A percentile compares a stretch with the other conserved stretches of the same genome.
phyloP scores from a whole-genome alignment of 345 rosid species.

The Salix udensis region DNA sequence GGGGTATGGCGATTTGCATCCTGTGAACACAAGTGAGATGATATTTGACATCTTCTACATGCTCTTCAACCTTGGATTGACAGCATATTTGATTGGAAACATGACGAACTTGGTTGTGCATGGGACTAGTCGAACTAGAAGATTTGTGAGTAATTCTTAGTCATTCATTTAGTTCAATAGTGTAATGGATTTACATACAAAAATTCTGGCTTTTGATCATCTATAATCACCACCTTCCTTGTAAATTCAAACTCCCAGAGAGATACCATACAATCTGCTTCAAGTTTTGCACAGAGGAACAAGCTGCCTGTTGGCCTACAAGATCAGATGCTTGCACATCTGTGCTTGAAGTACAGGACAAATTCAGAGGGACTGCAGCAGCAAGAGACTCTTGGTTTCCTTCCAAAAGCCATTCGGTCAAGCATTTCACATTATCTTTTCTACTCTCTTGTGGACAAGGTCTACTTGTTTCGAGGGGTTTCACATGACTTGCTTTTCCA shows the following conservation, averaged over 20 bases:
- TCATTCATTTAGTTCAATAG: background rate
- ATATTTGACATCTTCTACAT: conserved; percentile 82
- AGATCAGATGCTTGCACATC: conserved; percentile 34
- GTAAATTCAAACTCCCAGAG: conserved; percentile 17
- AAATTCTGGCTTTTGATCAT: background rate
- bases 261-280: conserved; percentile 35
- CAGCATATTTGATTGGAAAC: conserved; percentile 89
- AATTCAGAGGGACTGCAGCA: conserved; percentile 35
- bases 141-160: conserved; percentile 52
- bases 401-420: conserved; percentile 35
- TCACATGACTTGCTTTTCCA: conserved; percentile 30
- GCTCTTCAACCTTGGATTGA: conserved; percentile 88
- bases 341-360: conserved; percentile 34
- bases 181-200: background rate
- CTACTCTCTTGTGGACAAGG: conserved; percentile 26
- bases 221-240: background rate
- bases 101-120: conserved; percentile 98
- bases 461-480: conserved; percentile 27
- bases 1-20: conserved; percentile 94
- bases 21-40: conserved; percentile 82
- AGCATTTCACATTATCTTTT: conserved; percentile 35
- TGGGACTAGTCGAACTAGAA: conserved; percentile 87
- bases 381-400: conserved; percentile 34
- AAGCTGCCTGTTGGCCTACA: conserved; percentile 26
- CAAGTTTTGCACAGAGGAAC: conserved; percentile 33